A percentile compares a stretch with the other conserved stretches of the same genome.
Conservation (phyloP, 1,139 yeast genomes). For the Yamadazyma taylorii region DNA sequence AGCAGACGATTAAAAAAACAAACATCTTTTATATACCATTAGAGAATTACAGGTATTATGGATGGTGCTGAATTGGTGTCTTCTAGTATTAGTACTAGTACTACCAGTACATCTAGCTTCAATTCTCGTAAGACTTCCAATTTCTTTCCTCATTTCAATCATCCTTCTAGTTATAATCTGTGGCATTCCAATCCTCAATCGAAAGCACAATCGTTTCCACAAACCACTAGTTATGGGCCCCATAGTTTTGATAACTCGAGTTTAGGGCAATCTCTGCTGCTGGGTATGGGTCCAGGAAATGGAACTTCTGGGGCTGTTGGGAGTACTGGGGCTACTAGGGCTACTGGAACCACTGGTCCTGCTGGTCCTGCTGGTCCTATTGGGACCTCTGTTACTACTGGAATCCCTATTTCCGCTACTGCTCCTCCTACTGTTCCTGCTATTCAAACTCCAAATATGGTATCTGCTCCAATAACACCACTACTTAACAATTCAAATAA, state of each 20-base stretch:
- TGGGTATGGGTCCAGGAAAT: too few species aligned
- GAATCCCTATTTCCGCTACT: neutral
- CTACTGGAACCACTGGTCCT: too few species aligned
- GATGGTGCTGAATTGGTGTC: conserved; percentile 10
- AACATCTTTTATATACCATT: neutral
- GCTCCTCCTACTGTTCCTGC: neutral
- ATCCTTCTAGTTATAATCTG: neutral
- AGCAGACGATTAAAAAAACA: too few species aligned
- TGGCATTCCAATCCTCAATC: neutral
- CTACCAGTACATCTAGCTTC: conserved; percentile 11
- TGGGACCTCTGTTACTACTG: too few species aligned
- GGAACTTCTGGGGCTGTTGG: too few species aligned
- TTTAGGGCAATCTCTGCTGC: too few species aligned
- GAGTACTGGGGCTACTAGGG: too few species aligned
- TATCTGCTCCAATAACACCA: conserved; percentile 19
- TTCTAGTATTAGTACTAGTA: conserved; percentile 3
- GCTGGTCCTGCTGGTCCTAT: neutral
- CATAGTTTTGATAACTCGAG: neutral
- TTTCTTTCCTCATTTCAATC: conserved; percentile 14
- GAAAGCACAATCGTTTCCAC: neutral
- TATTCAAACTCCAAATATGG: conserved; percentile 4
- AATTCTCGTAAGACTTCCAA: conserved; percentile 18
- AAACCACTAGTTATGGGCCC: neutral
- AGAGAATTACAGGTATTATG: conserved; percentile 3
- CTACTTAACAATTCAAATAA: conserved; percentile 12